phyloP scores from a whole-genome alignment of 1,139 yeast species.

The Diutina neorugosa region DNA sequence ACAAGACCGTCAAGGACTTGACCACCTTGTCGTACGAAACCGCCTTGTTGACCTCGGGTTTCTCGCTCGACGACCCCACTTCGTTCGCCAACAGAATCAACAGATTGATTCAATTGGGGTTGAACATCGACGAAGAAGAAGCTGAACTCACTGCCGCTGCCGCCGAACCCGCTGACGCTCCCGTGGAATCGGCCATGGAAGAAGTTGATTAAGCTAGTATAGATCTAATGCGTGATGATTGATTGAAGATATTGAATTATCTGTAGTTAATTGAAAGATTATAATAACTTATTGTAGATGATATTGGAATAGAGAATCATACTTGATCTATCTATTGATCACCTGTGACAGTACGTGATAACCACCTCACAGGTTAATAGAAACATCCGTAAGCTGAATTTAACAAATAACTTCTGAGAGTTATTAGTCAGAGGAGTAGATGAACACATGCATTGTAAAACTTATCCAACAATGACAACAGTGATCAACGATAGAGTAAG shows the following conservation, averaged over 20 bases:
- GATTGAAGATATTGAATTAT: not conserved
- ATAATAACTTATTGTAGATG: not conserved
- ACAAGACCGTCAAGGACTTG: constrained; percentile 96
- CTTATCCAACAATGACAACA: too few relatives aligned
- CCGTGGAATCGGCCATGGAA: constrained; percentile 94
- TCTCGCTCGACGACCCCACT: constrained; percentile 96
- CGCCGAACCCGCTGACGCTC: constrained; percentile 46
- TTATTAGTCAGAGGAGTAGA: too few relatives aligned
- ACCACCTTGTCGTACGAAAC: constrained; percentile 95
- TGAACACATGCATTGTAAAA: too few relatives aligned
- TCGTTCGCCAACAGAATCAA: constrained; percentile 96
- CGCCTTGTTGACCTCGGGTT: constrained; percentile 96
- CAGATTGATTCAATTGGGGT: constrained; percentile 95
- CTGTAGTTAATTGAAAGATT: not conserved
- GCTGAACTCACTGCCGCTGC: constrained; percentile 36
- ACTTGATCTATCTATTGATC: too few relatives aligned
- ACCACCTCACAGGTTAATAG: too few relatives aligned
- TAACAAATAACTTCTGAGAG: too few relatives aligned
- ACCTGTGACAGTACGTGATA: too few relatives aligned
- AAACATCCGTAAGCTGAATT: too few relatives aligned
- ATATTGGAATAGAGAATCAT: too few relatives aligned
- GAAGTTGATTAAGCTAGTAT: constrained; percentile 69
- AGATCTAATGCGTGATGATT: not conserved
- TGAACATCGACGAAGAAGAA: constrained; percentile 90
- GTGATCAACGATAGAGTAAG: too few relatives aligned